Percentiles rank a stretch among this genome's conserved stretches.
Evolutionary conservation across 306 rosid species (phyloP).

Genomic region (Leucaena leucocephala): DNA sequence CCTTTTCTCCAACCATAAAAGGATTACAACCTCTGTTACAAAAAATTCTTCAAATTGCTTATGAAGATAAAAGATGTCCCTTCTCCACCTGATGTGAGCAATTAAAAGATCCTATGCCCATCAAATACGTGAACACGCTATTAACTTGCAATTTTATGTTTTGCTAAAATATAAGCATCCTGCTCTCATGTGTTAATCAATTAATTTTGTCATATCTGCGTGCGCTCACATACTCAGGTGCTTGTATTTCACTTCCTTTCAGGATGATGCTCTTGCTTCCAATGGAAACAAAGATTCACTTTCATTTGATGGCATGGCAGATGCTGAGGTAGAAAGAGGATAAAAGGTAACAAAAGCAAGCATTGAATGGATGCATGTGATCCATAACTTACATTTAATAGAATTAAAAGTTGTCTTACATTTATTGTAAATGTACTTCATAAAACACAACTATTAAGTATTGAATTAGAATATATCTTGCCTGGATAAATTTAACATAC

Average conservation of each 20-base stretch:
- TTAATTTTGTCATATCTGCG: conserved; percentile 18
- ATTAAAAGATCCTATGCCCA: conserved; percentile 67
- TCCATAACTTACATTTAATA: conserved; percentile 9
- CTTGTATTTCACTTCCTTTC: conserved; percentile 32
- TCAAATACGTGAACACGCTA: background rate
- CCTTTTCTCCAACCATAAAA: conserved; percentile 14
- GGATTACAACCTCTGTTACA: conserved; percentile 48
- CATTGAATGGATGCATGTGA: conserved; percentile 28
- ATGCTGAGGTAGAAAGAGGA: conserved; percentile 83
- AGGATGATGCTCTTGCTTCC: conserved; percentile 81
- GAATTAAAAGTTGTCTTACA: conserved; percentile 21
- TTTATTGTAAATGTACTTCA: conserved; percentile 26
- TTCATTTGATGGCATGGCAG: conserved; percentile 84
- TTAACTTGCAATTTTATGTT: conserved; percentile 16
- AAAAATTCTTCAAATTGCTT: conserved; percentile 70
- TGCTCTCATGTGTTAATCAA: background rate
- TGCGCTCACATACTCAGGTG: background rate
- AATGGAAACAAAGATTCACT: conserved; percentile 80
- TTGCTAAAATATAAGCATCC: conserved; percentile 18
- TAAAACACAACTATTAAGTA: no score
- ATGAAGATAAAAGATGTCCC: conserved; percentile 83
- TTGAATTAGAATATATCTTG: no score
- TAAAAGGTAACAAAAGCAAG: conserved; percentile 63
- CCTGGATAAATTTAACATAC: no score
- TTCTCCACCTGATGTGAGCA: conserved; percentile 92